Evolutionary conservation across 2,329 filamentous ascomycete species (phyloP), one percentile per base, ranked within the genome.

Genomic region (Trichoderma breve): DNA sequence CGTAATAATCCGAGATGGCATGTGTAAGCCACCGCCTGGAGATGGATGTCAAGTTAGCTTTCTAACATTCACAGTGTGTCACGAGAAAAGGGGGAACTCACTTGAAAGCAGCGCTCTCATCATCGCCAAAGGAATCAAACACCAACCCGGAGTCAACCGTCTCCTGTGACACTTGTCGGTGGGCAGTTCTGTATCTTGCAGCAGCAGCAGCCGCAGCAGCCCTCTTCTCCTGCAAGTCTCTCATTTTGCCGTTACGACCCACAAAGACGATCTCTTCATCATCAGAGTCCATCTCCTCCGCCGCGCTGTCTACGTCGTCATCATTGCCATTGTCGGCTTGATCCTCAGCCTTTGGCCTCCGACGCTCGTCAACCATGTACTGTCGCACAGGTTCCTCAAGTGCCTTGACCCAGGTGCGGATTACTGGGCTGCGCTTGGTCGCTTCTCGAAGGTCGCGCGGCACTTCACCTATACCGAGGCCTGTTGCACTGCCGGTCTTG

Each of bases 181-280:
- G 82, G 3, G 85, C 86, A 76, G 82, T 83, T 78, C 86, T 87
- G 78, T 86, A 86, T 58, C 75, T 74, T 47, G 75, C 83, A 51
- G 84, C 51, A 18, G 64, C 83, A 71, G 84, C 74, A 79, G 76
- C 34, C 70, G 75, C 73, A 78, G 66, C 65, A 26, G 75, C 83
- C 82, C 57, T 84, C 83, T 73, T 84, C 74, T 80, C 76, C 26
- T 73, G 75, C 73, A 79, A 62, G 70, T 78, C 79, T 15, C 81
- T 84, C 83, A 84, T 93, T 81, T 81, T 88, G 80, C 90, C 91
- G 86, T 83, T 90, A 79, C 77, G 84, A 1, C 93, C 95, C 6
- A 97, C 90, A 80, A 98, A 98, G 12, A 98, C 94, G 75, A 98
- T 94, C 82, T 97, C 94, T 74, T 97, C 94, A 73, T 97, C 94